Base-by-base conservation (phyloP, 495 filamentous ascomycete species). In the Symbiotaphrina buchneri region DNA sequence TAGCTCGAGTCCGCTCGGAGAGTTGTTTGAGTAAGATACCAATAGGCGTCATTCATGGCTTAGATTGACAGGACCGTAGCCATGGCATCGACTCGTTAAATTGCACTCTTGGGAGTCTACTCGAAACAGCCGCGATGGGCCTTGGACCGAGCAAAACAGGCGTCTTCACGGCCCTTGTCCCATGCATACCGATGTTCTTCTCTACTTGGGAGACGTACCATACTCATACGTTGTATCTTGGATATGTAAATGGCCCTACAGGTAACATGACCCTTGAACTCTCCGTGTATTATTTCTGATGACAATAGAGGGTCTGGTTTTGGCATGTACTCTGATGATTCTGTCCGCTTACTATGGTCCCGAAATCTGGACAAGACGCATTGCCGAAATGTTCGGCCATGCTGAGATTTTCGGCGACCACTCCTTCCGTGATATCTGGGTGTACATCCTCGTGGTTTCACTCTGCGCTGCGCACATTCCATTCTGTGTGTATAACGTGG, bases 121-220 rank as follows among this genome's bases (percentile, higher is more conserved):
- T 84, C 32, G 78, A 93, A 51, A 82, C 76, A 6, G 84, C 79
- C 7, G 82, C 82, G 11, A 77, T 97, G 74, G 90, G 82, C 17
- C 59, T 87, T 21, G 87, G 87, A 23, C 63, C 76, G 6, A 74
- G 73, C 6, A 65, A 67, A 33, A 65, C 79, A 5, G 87, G 87
- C 39, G 74, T 83, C 27, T 90, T 87, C 47, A 97, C 87, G 1
- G 83, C 84, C 8, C 53, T 95, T 22, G 66, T 83, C 32, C 90
- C 87, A 1, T 90, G 81, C 40, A 55, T 97, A 6, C 79, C 87
- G 15, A 97, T 97, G 87, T 95, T 92, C 59, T 93, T 95, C 56
- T 94, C 84, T 4, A 97, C 87, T 5, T 97, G 87, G 87, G 87
- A 97, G 50, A 97, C 87, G 2, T 97, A 92, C 49, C 87, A 97